Base-by-base conservation (phyloP, 495 filamentous ascomycete genomes). In the Chaetomium tenue region DNA sequence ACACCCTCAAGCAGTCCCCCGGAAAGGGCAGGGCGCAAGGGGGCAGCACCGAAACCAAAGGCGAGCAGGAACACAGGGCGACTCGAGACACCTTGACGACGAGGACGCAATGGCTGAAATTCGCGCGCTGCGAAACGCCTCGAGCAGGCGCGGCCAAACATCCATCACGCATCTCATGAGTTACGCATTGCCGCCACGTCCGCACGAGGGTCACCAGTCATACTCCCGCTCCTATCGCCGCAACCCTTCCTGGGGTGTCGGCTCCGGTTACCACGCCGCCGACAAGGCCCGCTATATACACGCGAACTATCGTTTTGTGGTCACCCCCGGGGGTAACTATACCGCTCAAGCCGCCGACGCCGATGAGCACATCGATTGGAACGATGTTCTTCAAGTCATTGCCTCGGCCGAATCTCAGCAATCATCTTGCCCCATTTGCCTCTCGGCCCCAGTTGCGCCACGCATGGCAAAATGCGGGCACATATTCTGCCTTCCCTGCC, bases 381-480 rank as follows among this genome's bases (percentile, higher is more conserved):
- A 86, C 56, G 87, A 90, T 63, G 90, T 98, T 12, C 82, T 97
- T 47, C 94, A 98, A 72, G 88, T 98, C 52, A 81, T 98, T 47
- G 94, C 89, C 2, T 98, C 94, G 11, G 86, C 89, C 53, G 87
- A 92, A 74, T 96, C 93, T 1, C 94, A 98, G 76, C 82, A 85
- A 40, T 84, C 93, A 5, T 89, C 88, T 40, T 98, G 94, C 74
- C 94, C 94, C 0, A 98, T 98, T 51, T 98, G 94, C 71, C 79
- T 98, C 25, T 96, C 90, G 1, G 88, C 84, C 42, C 93, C 94
- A 0, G 91, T 96, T 7, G 94, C 94, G 5, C 93, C 94, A 30
- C 88, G 95, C 61, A 98, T 98, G 94, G 92, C 94, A 47, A 93
- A 90, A 69, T 98, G 94, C 73, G 94, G 94, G 16, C 94, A 98